A percentile compares a stretch with the other conserved stretches of the same genome.
Evolutionary conservation across 1,139 yeast genomes (phyloP).

Genomic region (Maudiozyma humilis): DNA sequence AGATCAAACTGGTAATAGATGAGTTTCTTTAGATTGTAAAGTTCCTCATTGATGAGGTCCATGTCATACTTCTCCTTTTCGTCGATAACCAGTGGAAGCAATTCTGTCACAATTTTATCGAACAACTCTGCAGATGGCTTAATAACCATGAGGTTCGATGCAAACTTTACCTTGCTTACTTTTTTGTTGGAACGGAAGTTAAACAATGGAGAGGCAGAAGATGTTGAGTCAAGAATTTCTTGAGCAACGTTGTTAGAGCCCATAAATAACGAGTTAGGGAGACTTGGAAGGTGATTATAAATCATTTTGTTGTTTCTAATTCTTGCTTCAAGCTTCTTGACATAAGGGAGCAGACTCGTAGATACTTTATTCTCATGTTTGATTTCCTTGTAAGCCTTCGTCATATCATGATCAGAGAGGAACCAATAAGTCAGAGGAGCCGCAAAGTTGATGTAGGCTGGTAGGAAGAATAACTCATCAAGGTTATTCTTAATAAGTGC

Average conservation of each 20-base stretch:
- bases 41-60: conserved; percentile 28
- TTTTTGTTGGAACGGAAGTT: conserved; percentile 14
- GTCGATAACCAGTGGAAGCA: conserved; percentile 18
- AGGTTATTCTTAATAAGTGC: conserved; percentile 30
- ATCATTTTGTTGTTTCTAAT: conserved; percentile 22
- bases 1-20: conserved; percentile 25
- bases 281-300: conserved; percentile 28
- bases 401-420: conserved; percentile 18
- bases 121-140: conserved; percentile 24
- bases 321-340: conserved; percentile 16
- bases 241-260: conserved; percentile 23
- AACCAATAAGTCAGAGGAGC: conserved; percentile 31
- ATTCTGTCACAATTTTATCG: conserved; percentile 11
- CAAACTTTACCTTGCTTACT: conserved; percentile 21
- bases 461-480: conserved; percentile 44
- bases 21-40: conserved; percentile 24
- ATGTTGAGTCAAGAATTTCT: conserved; percentile 23
- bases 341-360: conserved; percentile 21
- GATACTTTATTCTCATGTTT: conserved; percentile 16
- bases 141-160: conserved; percentile 30
- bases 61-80: conserved; percentile 24
- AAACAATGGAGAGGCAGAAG: conserved; percentile 21
- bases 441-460: conserved; percentile 30
- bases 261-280: conserved; percentile 24
- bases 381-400: conserved; percentile 19